Evolutionary conservation across 2,329 filamentous ascomycete genomes (phyloP).

Genomic region (Xylariales sp.): DNA sequence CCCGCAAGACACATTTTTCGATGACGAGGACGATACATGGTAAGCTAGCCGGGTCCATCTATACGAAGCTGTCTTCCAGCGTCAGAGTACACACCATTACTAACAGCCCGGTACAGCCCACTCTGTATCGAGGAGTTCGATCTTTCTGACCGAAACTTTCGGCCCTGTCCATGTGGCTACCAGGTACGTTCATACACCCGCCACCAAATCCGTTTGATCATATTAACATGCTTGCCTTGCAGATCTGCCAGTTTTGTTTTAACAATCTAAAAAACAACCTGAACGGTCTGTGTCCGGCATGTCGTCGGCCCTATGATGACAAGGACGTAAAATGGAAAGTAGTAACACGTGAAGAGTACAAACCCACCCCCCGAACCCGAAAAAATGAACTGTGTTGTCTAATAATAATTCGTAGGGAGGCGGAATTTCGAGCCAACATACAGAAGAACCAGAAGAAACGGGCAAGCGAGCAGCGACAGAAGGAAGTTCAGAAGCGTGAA

Average conservation of each 20-base stretch:
- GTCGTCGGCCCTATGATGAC: constrained; percentile 93
- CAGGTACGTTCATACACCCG: constrained; percentile 71
- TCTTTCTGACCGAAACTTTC: constrained; percentile 95
- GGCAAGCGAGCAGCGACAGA: constrained; percentile 83
- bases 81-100: constrained; percentile 38
- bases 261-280: constrained; percentile 99
- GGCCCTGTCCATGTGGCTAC: constrained; percentile 96
- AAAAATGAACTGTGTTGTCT: constrained; percentile 41
- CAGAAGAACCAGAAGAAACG: constrained; percentile 95
- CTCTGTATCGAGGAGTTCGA: constrained; percentile 99
- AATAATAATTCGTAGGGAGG: constrained; percentile 63
- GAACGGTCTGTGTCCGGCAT: constrained; percentile 97
- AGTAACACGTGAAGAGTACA: constrained; percentile 93
- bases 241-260: constrained; percentile 99
- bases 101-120: constrained; percentile 69
- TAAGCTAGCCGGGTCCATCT: constrained; percentile 54
- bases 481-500: constrained; percentile 95
- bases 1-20: constrained; percentile 76
- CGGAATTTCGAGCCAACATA: constrained; percentile 80
- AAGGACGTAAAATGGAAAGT: constrained; percentile 98
- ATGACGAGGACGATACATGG: constrained; percentile 78
- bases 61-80: constrained; percentile 14
- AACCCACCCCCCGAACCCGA: constrained; percentile 40
- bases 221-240: constrained; percentile 33
- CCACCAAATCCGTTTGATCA: constrained; percentile 28